Conservation (phyloP, 164 flowering plant species). For the Macadamia tetraphylla region DNA sequence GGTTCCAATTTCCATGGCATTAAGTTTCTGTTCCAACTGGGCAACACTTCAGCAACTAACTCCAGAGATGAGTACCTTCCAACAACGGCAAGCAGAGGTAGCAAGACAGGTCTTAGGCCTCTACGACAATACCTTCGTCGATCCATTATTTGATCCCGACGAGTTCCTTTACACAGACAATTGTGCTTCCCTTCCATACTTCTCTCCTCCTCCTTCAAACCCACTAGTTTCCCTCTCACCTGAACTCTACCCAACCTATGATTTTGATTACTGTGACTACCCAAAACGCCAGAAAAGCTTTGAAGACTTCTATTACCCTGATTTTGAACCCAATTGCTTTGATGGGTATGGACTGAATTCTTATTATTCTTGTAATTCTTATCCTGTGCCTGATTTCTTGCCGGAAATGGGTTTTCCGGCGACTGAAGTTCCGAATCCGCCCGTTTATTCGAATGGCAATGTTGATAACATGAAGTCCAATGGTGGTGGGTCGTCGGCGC, state of each 20-base stretch:
- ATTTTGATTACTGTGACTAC: slow-evolving; percentile 3
- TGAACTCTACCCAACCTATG: slow-evolving; percentile 3
- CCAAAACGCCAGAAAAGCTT: slow-evolving; percentile 9
- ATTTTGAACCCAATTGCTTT: neutral
- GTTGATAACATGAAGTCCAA: slow-evolving; percentile 4
- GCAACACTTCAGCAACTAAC: neutral
- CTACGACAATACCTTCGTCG: slow-evolving; percentile 3
- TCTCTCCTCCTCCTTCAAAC: neutral
- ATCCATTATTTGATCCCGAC: slow-evolving; percentile 5
- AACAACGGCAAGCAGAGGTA: slow-evolving; percentile 3
- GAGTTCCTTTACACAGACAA: neutral
- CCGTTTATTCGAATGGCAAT: neutral
- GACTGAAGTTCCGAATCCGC: neutral
- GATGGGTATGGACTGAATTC: neutral
- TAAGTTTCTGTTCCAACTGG: neutral
- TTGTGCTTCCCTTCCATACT: too few relatives aligned
- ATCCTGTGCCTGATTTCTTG: neutral
- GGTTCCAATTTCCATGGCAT: neutral
- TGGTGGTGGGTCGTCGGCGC: slow-evolving; percentile 35
- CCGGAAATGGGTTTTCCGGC: neutral
- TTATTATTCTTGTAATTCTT: neutral
- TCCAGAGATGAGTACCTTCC: neutral
- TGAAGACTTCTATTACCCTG: neutral
- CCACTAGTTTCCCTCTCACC: neutral
- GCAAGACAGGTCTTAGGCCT: slow-evolving; percentile 5